Conservation (phyloP, 1,284 basidiomycete species). For the Tilletia horrida region DNA sequence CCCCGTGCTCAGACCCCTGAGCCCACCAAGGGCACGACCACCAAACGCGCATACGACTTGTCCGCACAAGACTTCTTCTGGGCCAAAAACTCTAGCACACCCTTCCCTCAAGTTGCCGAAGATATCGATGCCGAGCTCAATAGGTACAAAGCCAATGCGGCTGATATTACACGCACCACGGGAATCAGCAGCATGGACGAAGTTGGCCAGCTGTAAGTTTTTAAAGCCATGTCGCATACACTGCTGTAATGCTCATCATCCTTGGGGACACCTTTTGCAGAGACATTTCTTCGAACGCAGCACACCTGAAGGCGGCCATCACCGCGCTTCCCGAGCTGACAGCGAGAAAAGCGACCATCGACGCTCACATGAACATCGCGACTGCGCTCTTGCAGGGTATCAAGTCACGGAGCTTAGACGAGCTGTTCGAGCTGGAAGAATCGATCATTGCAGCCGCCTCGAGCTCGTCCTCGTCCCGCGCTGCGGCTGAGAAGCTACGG, state of each 20-base stretch:
- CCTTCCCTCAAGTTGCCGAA: constrained; percentile 97
- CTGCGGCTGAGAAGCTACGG: constrained; percentile 75
- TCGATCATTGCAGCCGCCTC: constrained; percentile 69
- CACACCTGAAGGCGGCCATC: constrained; percentile 94
- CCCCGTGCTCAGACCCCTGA: constrained; percentile 17
- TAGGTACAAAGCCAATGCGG: constrained; percentile 90
- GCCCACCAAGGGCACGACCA: constrained; percentile 24
- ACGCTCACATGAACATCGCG: constrained; percentile 99
- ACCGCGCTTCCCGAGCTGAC: constrained; percentile 97
- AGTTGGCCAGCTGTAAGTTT: constrained; percentile 59
- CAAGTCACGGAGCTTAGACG: constrained; percentile 90
- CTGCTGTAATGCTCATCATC: too few species aligned
- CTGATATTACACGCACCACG: constrained; percentile 91
- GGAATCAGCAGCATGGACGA: constrained; percentile 95
- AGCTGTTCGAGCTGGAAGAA: constrained; percentile 94
- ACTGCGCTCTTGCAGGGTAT: constrained; percentile 92
- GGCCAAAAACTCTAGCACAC: constrained; percentile 90
- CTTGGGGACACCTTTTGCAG: not conserved
- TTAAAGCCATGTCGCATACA: too few species aligned
- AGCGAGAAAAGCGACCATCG: constrained; percentile 89
- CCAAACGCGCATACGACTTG: constrained; percentile 69
- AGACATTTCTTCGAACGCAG: constrained; percentile 85
- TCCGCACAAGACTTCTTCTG: constrained; percentile 99
- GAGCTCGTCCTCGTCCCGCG: constrained; percentile 52
- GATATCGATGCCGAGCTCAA: constrained; percentile 91